phyloP scores from a whole-genome alignment of 768 basidiomycete species.

The Boletus subparvulus region DNA sequence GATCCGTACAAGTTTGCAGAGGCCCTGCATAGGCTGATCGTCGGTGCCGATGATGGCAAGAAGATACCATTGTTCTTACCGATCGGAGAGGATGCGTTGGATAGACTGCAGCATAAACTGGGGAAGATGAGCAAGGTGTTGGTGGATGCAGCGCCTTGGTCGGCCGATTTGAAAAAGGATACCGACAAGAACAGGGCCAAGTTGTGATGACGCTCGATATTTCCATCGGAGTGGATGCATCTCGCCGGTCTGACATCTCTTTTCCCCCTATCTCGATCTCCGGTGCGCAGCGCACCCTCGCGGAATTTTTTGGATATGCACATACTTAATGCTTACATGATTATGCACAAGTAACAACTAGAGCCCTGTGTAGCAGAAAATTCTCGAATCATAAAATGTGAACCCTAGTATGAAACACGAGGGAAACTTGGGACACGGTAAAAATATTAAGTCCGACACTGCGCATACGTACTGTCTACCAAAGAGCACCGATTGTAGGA shows the following conservation, averaged over 20 bases:
- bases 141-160: conserved; percentile 4
- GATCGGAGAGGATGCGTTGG: conserved; percentile 11
- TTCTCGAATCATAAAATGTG: too few relatives aligned
- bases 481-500: too few relatives aligned
- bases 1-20: conserved; percentile 19
- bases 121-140: not conserved
- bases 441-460: too few relatives aligned
- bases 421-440: too few relatives aligned
- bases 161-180: conserved; percentile 1
- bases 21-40: not conserved
- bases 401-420: too few relatives aligned
- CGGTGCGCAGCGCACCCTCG: not conserved
- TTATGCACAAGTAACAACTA: too few relatives aligned
- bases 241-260: too few relatives aligned
- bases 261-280: not conserved
- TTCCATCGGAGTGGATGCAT: too few relatives aligned
- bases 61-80: conserved; percentile 8
- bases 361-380: too few relatives aligned
- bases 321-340: too few relatives aligned
- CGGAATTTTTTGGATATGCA: too few relatives aligned
- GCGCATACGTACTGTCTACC: too few relatives aligned
- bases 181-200: not conserved
- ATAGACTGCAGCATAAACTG: not conserved
- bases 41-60: not conserved
- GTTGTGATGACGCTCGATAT: not conserved